Conservation (phyloP, 495 filamentous ascomycete species). For the Podospora bellae-mahoneyi region DNA sequence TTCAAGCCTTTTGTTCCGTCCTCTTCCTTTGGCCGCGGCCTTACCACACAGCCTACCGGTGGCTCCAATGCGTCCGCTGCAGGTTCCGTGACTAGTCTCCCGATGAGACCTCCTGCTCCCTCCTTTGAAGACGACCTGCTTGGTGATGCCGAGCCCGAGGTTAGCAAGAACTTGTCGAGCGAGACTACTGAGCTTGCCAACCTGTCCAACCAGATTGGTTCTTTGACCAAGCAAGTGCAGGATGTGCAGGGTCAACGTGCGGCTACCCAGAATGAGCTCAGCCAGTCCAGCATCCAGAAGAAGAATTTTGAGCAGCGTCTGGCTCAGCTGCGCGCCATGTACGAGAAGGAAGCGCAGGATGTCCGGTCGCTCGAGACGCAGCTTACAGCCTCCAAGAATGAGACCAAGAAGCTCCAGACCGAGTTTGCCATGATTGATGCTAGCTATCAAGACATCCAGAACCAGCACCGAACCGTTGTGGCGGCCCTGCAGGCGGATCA, state of each 20-base stretch:
- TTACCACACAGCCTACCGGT: constrained; percentile 76
- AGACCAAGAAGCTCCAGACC: constrained; percentile 75
- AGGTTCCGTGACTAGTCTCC: constrained; percentile 22
- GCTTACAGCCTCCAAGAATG: constrained; percentile 66
- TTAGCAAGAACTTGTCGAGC: constrained; percentile 77
- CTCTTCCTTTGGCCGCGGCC: constrained; percentile 80
- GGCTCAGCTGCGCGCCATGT: constrained; percentile 75
- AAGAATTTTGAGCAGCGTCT: constrained; percentile 85
- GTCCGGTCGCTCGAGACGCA: constrained; percentile 82
- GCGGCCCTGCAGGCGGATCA: constrained; percentile 79
- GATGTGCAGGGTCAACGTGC: constrained; percentile 77
- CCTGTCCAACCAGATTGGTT: constrained; percentile 89
- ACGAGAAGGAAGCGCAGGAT: constrained; percentile 87
- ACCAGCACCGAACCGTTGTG: constrained; percentile 72
- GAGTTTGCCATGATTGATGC: constrained; percentile 81
- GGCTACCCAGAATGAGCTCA: constrained; percentile 73
- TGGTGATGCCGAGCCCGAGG: constrained; percentile 87
- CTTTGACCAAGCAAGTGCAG: constrained; percentile 87
- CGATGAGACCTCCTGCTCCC: constrained; percentile 32
- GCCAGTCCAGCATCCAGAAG: constrained; percentile 77
- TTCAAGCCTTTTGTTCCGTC: constrained; percentile 92
- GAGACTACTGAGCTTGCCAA: constrained; percentile 96
- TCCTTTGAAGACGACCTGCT: constrained; percentile 83
- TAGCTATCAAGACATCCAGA: constrained; percentile 76
- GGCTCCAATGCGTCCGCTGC: constrained; percentile 52